phyloP scores from a whole-genome alignment of 305 asterid species.

The Andrographis paniculata region DNA sequence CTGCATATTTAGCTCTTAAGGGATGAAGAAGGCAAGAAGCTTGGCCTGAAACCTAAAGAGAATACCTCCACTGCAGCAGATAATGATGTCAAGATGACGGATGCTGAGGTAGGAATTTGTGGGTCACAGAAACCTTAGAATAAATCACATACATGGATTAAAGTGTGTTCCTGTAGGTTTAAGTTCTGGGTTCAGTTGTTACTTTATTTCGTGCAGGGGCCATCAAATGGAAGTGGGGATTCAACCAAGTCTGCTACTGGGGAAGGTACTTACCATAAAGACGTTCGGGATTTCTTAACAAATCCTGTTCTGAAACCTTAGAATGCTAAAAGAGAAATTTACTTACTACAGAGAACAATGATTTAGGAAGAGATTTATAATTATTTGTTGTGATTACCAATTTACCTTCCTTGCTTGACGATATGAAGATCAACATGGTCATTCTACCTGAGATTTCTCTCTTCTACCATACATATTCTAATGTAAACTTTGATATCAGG shows the following conservation, averaged over 20 bases:
- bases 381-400: too few relatives aligned
- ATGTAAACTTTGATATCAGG: constrained; percentile 24
- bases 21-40: constrained; percentile 91
- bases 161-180: constrained; percentile 7
- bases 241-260: constrained; percentile 47
- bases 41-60: constrained; percentile 64
- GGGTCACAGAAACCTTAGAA: constrained; percentile 11
- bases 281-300: too few relatives aligned
- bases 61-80: constrained; percentile 46
- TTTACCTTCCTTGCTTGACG: constrained; percentile 1
- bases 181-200: constrained; percentile 11
- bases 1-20: constrained; percentile 53
- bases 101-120: constrained; percentile 56
- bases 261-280: constrained; percentile 42
- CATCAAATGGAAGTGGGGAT: constrained; percentile 53
- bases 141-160: constrained; percentile 6
- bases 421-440: not conserved
- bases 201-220: constrained; percentile 63
- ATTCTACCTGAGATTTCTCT: constrained; percentile 9
- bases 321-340: too few relatives aligned
- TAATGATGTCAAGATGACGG: constrained; percentile 75
- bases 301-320: not conserved
- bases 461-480: constrained; percentile 10
- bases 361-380: too few relatives aligned
- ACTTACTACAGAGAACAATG: too few relatives aligned